Base-by-base conservation (phyloP, 1,284 basidiomycete species). In the Sphagnurus paluster region DNA sequence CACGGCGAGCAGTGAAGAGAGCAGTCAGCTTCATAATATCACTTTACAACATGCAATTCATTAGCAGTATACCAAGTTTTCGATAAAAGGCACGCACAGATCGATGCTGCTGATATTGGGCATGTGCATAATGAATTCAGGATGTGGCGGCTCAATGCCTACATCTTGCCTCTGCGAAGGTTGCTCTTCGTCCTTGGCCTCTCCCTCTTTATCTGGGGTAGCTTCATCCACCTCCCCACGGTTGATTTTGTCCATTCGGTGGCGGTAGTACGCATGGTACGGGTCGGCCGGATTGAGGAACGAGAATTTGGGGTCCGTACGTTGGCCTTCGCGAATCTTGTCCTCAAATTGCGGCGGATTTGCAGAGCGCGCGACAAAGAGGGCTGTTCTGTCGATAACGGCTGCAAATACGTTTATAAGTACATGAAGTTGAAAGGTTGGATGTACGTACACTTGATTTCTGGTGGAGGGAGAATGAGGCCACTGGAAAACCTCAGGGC, bases 201-300 rank as follows among this genome's bases (percentile, higher is more conserved):
- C 71, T 32, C 64, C 69, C 13, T 72, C 75, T 66, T 74, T 83
- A 35, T 65, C 72, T 38, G 67, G 60, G 0, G 68, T 59, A 5
- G 65, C 65, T 32, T 82, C 82, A 44, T 90, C 88, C 19, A 82
- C 66, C 63, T 93, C 92, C 24, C 90, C 88, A 39, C 84, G 76
- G 50, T 81, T 69, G 53, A 91, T 79, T 60, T 80, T 82, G 43
- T 90, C 86, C 70, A 94, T 82, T 63, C 88, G 84, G 73, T 94
- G 84, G 62, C 88, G 83, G 67, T 98, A 98, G 73, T 98, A 98
- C 53, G 90, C 89, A 83, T 98, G 90, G 73, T 96, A 98, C 57
- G 95, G 92, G 76, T 98, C 95, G 47, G 84, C 83, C 49, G 88
- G 82, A 71, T 94, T 93, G 66, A 98, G 79, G 75, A 98, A 98